Evolutionary conservation across 306 rosid genomes (phyloP).

Genomic region (Delonix regia): DNA sequence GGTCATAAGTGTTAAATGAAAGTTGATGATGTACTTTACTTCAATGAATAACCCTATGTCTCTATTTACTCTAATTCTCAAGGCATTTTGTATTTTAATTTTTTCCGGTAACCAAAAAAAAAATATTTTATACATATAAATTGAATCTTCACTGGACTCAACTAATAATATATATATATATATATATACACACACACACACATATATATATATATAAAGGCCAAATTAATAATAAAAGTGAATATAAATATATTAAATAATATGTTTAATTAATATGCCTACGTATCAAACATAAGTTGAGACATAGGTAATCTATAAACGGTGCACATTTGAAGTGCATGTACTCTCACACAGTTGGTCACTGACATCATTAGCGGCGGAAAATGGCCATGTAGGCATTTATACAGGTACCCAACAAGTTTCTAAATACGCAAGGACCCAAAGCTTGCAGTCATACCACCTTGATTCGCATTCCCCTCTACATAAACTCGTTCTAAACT

Average conservation of each 20-base stretch:
- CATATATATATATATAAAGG: too few species aligned
- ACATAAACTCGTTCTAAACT: neutral
- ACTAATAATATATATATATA: too few species aligned
- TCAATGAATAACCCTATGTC: neutral
- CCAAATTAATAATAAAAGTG: too few species aligned
- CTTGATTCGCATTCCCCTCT: neutral
- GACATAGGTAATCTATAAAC: neutral
- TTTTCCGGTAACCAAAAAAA: too few species aligned
- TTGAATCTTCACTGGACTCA: too few species aligned
- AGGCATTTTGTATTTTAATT: neutral
- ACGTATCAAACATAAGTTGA: neutral
- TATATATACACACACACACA: too few species aligned
- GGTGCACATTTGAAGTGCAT: neutral
- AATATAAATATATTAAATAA: too few species aligned
- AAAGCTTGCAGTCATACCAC: slow-evolving; percentile 4
- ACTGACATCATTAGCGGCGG: slow-evolving; percentile 17
- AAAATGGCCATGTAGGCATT: neutral
- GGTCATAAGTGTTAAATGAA: too few species aligned
- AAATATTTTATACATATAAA: too few species aligned
- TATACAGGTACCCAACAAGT: neutral
- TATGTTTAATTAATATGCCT: neutral
- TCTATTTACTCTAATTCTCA: neutral
- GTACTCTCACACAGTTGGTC: slow-evolving; percentile 29
- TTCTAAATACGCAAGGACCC: slow-evolving; percentile 37
- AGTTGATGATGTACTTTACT: too few species aligned